These are phyloP conservation scores for Madurella fahalii DNA, from an alignment of 2,329 filamentous ascomycete species.

Conservation along the genomic window DNA sequence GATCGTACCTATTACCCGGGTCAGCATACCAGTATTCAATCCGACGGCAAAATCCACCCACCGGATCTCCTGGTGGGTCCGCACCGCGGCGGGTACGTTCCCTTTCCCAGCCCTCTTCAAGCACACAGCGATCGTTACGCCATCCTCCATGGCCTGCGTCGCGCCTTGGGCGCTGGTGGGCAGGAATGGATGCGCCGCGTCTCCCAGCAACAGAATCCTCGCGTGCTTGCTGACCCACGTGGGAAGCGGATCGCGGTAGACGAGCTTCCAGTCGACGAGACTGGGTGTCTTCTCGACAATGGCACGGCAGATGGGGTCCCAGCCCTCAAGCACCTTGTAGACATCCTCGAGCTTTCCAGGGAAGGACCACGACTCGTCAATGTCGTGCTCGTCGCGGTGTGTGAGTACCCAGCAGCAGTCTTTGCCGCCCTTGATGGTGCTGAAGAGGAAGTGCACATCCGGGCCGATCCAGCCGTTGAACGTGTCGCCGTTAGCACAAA, in stretches of 20 bases:
- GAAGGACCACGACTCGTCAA: slow-evolving; percentile 53
- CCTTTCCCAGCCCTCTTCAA: slow-evolving; percentile 35
- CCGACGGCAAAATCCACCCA: slow-evolving; percentile 5
- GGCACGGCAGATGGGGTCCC: slow-evolving; percentile 46
- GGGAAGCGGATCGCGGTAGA: slow-evolving; percentile 46
- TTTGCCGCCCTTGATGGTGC: slow-evolving; percentile 51
- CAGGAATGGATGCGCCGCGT: slow-evolving; percentile 48
- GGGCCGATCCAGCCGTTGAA: slow-evolving; percentile 58
- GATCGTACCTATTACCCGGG: slow-evolving; percentile 35
- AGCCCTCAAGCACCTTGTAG: slow-evolving; percentile 46
- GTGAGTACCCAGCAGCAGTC: slow-evolving; percentile 59
- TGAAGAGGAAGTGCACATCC: slow-evolving; percentile 54
- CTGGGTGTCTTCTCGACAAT: slow-evolving; percentile 45
- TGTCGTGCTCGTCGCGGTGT: slow-evolving; percentile 50
- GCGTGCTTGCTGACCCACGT: slow-evolving; percentile 45
- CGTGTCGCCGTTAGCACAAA: slow-evolving; percentile 53
- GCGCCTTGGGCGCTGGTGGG: slow-evolving; percentile 47
- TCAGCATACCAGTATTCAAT: neutral
- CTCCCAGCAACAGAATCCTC: slow-evolving; percentile 44
- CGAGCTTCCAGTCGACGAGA: slow-evolving; percentile 49
- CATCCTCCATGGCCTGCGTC: slow-evolving; percentile 49
- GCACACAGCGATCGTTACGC: slow-evolving; percentile 44
- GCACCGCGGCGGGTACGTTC: slow-evolving; percentile 38
- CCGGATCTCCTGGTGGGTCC: slow-evolving; percentile 43
- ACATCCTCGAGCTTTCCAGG: slow-evolving; percentile 51